These are phyloP conservation scores for Glycyrrhiza uralensis DNA, from an alignment of 306 rosid species.

Conservation along the genomic window DNA sequence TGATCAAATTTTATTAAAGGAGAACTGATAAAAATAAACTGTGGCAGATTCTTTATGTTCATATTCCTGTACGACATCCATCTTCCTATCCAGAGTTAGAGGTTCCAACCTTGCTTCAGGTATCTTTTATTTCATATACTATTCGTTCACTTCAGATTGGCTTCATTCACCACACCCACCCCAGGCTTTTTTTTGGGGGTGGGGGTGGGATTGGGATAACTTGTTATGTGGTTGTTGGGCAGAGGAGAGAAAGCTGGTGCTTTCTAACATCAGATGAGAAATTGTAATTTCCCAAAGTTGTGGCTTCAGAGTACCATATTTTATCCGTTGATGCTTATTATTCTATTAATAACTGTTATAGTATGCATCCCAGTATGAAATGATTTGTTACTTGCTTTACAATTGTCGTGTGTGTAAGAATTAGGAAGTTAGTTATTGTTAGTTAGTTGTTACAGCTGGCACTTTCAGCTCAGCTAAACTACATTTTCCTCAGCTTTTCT, in stretches of 20 bases:
- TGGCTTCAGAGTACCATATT: not conserved
- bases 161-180: not conserved
- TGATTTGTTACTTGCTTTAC: not conserved
- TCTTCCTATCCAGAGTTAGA: constrained; percentile 86
- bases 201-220: not conserved
- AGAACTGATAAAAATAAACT: constrained; percentile 31
- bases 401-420: not conserved
- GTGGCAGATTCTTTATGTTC: constrained; percentile 77
- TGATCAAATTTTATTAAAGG: constrained; percentile 6
- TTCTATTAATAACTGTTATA: not conserved
- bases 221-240: not conserved
- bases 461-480: not conserved
- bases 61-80: constrained; percentile 86
- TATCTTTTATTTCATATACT: constrained; percentile 32
- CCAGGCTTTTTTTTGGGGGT: not conserved
- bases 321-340: not conserved
- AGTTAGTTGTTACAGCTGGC: not conserved
- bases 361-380: not conserved
- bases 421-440: not conserved
- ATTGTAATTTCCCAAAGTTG: not conserved
- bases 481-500: not conserved
- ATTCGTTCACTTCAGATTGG: not conserved
- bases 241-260: not conserved
- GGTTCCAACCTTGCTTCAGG: constrained; percentile 94
- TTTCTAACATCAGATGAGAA: constrained; percentile 3